Evolutionary conservation across 2,329 filamentous ascomycete genomes (phyloP), one percentile per base, ranked within the genome.

Genomic region (Botrytis hyacinthi): DNA sequence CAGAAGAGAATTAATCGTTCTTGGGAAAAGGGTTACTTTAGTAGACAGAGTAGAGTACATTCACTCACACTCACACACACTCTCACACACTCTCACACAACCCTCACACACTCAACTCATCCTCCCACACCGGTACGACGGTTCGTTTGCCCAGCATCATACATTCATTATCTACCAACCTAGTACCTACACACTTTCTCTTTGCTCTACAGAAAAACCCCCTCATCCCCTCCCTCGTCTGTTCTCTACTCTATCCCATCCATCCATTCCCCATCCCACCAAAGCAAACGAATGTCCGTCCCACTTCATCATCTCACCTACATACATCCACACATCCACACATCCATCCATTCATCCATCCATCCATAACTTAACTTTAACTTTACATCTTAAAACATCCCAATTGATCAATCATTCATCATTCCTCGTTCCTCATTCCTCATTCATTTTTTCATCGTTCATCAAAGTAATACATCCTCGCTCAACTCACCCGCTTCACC

Each of bases 251-350:
- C 46, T 48, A 22, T 48, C 46, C 9, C 26, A n/a, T 54, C 48
- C 48, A n/a, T n/a, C 48, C 26, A 32, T 57, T 14, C 51, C 51
- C 51, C 51, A 57, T 57, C 48, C 65, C 48, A 9, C 65, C 65
- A 40, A 68, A 68, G 20, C 32, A n/a, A 14, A 54, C 26, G 12
- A 67, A 67, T 12, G 22, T 32, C 26, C 14, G 12, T 54, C 26
- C 65, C 65, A 67, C 65, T 67, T 51, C 65, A 51, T 67, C 44
- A 67, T 54, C 46, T 20, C 51, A 37, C 32, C 65, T 54, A 46
- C 46, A 67, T 51, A 26, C 46, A 48, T 20, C 42, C 44, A 67
- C 46, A 48, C 42, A 44, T 46, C 42, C 44, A 51, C 6, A 4
- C 22, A 48, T 10, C 4, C 48, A 51, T n/a, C 4, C 46, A 51